Evolutionary conservation across 768 basidiomycete species (phyloP).

Genomic region (Daedaleopsis nitida): DNA sequence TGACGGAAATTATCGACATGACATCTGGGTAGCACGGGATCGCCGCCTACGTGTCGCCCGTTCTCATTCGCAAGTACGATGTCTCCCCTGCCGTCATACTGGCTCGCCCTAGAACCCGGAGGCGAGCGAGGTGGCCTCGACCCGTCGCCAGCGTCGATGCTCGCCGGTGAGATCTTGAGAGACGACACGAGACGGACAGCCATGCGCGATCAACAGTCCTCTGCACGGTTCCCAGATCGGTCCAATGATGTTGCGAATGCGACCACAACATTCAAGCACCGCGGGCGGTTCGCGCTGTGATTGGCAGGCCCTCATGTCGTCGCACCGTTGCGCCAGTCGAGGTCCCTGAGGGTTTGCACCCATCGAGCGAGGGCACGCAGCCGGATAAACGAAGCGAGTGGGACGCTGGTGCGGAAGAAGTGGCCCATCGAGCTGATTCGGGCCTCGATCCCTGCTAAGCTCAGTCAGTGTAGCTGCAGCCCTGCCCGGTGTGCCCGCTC

Average conservation of each 20-base stretch:
- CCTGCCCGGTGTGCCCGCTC: neutral
- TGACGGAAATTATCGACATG: slow-evolving; percentile 1
- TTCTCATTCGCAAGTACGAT: neutral
- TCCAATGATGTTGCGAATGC: neutral
- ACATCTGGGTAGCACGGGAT: neutral
- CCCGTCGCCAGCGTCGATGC: neutral
- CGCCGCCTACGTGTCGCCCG: neutral
- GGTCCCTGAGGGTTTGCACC: slow-evolving; percentile 9
- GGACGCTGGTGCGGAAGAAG: neutral
- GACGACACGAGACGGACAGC: neutral
- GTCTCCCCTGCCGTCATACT: neutral
- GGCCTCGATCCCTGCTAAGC: neutral
- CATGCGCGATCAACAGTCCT: neutral
- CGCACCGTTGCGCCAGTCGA: neutral
- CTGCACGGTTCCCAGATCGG: neutral
- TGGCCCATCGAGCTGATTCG: neutral
- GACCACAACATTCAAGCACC: neutral
- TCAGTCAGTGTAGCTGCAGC: neutral
- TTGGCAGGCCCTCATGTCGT: neutral
- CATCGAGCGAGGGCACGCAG: slow-evolving; percentile 4
- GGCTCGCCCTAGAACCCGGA: slow-evolving; percentile 10
- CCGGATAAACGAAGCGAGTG: neutral
- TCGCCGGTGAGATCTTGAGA: neutral
- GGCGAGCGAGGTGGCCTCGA: slow-evolving; percentile 2
- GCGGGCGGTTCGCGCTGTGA: slow-evolving; percentile 1